A percentile compares a stretch with the other conserved stretches of the same genome.
These are phyloP conservation scores for Claviceps spartinae DNA, from an alignment of 2,329 filamentous ascomycete genomes.

Conservation along the genomic window DNA sequence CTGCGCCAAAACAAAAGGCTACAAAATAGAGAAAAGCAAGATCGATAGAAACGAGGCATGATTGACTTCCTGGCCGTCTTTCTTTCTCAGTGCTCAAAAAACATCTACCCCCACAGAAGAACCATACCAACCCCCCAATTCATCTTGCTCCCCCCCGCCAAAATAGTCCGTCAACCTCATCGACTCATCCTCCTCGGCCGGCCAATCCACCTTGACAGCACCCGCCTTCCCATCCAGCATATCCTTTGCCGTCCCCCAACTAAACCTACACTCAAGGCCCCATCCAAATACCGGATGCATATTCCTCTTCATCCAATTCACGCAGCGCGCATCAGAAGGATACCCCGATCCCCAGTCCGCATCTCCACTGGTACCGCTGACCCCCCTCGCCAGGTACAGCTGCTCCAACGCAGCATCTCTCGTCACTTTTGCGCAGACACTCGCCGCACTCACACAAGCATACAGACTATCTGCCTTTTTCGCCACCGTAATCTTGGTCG, in stretches of 20 bases:
- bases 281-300: constrained; percentile 94
- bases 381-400: constrained; percentile 43
- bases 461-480: constrained; percentile 91
- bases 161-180: constrained; percentile 70
- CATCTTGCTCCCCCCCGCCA: constrained; percentile 35
- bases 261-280: constrained; percentile 86
- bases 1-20: too few relatives aligned
- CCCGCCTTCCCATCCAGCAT: constrained; percentile 66
- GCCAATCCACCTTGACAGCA: constrained; percentile 72
- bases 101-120: constrained; percentile 53
- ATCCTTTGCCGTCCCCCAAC: constrained; percentile 91
- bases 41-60: background rate
- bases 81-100: constrained; percentile 34
- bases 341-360: constrained; percentile 83
- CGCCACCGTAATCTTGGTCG: constrained; percentile 58
- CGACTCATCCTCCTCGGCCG: constrained; percentile 55
- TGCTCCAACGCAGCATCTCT: constrained; percentile 79
- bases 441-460: constrained; percentile 84
- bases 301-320: constrained; percentile 67
- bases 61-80: too few relatives aligned
- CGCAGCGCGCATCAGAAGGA: constrained; percentile 72
- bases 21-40: background rate
- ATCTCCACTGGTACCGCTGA: constrained; percentile 11
- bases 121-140: constrained; percentile 75
- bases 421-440: constrained; percentile 92